Evolutionary conservation across 768 basidiomycete genomes (phyloP).

Genomic region (Amanita pseudoporphyria): DNA sequence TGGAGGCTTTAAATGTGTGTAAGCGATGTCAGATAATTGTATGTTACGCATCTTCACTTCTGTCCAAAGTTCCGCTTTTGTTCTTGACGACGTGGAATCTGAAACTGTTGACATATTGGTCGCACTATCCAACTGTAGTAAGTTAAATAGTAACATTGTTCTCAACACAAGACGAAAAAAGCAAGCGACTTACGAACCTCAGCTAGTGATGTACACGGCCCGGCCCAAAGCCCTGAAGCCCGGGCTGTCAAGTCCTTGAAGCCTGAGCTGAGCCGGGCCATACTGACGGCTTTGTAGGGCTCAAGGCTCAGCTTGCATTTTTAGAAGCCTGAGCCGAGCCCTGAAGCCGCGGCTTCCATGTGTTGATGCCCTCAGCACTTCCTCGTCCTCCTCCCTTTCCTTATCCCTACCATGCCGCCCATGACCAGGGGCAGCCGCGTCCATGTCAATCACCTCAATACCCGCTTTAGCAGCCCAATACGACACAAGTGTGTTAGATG

Average conservation of each 20-base stretch:
- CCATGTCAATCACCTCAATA: slow-evolving; percentile 45
- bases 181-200: slow-evolving; percentile 8
- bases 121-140: slow-evolving; percentile 24
- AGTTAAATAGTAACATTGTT: too few species aligned
- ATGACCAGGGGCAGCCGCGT: slow-evolving; percentile 31
- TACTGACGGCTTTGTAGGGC: too few species aligned
- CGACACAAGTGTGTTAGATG: slow-evolving; percentile 50
- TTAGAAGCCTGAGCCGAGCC: too few species aligned
- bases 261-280: too few species aligned
- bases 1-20: slow-evolving; percentile 51
- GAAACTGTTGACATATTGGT: slow-evolving; percentile 19
- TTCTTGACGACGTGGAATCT: slow-evolving; percentile 29
- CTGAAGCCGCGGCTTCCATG: too few species aligned
- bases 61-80: slow-evolving; percentile 84
- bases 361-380: too few species aligned
- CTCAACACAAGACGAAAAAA: not conserved
- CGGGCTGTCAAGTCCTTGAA: too few species aligned
- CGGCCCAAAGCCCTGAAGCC: too few species aligned
- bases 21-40: slow-evolving; percentile 14
- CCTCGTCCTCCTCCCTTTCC: slow-evolving; percentile 14
- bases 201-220: slow-evolving; percentile 13
- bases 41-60: slow-evolving; percentile 83
- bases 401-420: slow-evolving; percentile 22
- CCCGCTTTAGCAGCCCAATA: slow-evolving; percentile 62
- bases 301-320: too few species aligned